Evolutionary conservation across 495 filamentous ascomycete genomes (phyloP).

Genomic region (Podospora comata): DNA sequence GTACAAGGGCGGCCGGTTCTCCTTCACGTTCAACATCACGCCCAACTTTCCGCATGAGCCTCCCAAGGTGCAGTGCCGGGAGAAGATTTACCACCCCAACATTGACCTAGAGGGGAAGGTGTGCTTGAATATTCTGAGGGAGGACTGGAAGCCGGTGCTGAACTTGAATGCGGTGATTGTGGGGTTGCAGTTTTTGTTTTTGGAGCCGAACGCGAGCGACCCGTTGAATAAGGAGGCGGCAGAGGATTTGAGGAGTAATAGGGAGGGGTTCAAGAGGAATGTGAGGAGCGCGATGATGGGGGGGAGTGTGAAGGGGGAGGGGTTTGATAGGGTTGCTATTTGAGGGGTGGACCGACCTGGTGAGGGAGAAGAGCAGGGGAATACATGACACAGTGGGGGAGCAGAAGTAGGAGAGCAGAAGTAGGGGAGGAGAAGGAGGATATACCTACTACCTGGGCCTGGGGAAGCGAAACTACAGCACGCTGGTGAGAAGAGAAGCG

Average conservation of each 20-base stretch:
- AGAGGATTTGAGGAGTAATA: conserved; percentile 78
- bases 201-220: conserved; percentile 94
- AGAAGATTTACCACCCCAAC: conserved; percentile 99
- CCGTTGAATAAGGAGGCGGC: conserved; percentile 98
- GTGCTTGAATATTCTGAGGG: conserved; percentile 91
- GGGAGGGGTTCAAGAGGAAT: conserved; percentile 88
- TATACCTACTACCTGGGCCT: not conserved
- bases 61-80: conserved; percentile 93
- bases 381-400: not conserved
- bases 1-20: conserved; percentile 87
- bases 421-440: not conserved
- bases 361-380: too few species aligned
- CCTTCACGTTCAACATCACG: conserved; percentile 87
- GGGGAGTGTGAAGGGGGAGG: conserved; percentile 65
- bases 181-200: conserved; percentile 94
- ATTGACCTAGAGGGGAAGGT: conserved; percentile 98
- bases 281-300: conserved; percentile 80
- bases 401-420: not conserved
- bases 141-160: conserved; percentile 98
- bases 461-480: not conserved
- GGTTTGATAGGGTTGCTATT: conserved; percentile 69
- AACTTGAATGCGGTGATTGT: conserved; percentile 97
- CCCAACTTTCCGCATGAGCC: conserved; percentile 97
- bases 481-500: not conserved
- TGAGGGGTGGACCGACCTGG: not conserved